Evolutionary conservation across 2,329 filamentous ascomycete species (phyloP), one percentile per base, ranked within the genome.

Genomic region (Thermoascus crustaceus): DNA sequence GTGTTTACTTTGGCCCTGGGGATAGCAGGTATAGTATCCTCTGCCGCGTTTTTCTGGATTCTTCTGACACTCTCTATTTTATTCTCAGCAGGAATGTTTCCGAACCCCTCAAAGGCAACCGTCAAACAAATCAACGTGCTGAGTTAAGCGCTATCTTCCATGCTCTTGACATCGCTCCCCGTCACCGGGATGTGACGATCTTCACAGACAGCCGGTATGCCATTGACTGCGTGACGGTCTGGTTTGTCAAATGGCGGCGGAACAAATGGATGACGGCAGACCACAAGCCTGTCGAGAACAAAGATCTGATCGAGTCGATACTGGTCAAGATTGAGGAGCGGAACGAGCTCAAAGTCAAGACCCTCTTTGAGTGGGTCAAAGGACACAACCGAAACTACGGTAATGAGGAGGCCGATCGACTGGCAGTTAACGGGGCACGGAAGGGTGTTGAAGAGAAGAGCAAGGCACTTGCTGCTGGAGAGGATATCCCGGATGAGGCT

Each of bases 91-190:
- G 76, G 47, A 83, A 83, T 50, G 63, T 94, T 16, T 85, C 84
- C 8, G 87, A 93, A 60, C 77, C 79, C 3, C 73, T 95, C 2
- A 63, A 71, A 34, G 86, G 86, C 33, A 68, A 72, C 10, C 69
- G 72, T 7, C 91, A 96, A 62, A 96, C 91, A 1, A 98, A 98
- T 57, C 86, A 96, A 59, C 83, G 91, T 3, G 91, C 89, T n/a
- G 91, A 98, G 64, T 69, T 98, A 39, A 88, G 84, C 16, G 91
- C 87, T 5, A 82, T 96, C 43, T 69, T 85, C 19, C 82, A 88
- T 38, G 88, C 88, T 1, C 70, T 96, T 14, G 78, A 95, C 52
- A 75, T 81, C 30, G 78, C 80, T 2, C 80, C 84, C 1, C 63
- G 74, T 10, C 70, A 80, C 39, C 73, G 82, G 38, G 69, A 78